Evolutionary conservation across 169 alveolate species (phyloP).

Genomic region (Plasmodium adleri): DNA sequence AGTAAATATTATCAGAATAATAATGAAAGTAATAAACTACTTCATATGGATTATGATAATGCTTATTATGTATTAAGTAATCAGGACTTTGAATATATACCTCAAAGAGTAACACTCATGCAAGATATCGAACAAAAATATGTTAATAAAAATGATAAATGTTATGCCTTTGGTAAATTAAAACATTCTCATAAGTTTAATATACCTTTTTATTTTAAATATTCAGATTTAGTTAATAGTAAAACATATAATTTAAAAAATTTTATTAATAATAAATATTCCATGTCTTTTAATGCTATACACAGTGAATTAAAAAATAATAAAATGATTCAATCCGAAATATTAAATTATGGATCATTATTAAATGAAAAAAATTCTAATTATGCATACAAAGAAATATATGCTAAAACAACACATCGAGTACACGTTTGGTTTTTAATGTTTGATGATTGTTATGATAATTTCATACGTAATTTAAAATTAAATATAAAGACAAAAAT

Average conservation of each 20-base stretch:
- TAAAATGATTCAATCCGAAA: constrained; percentile 38
- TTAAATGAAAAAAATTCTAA: constrained; percentile 34
- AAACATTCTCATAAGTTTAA: constrained; percentile 33
- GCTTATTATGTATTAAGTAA: constrained; percentile 56
- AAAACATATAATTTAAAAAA: constrained; percentile 54
- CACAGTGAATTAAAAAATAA: constrained; percentile 50
- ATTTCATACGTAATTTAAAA: constrained; percentile 49
- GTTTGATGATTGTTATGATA: constrained; percentile 71
- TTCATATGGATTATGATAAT: constrained; percentile 73
- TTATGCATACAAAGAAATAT: constrained; percentile 34
- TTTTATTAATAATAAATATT: constrained; percentile 50
- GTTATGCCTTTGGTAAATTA: constrained; percentile 66
- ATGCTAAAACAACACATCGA: constrained; percentile 72
- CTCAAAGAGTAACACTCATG: constrained; percentile 72
- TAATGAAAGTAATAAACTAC: constrained; percentile 8
- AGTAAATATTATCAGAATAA: neutral
- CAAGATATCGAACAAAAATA: constrained; percentile 59
- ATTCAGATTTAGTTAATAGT: constrained; percentile 63
- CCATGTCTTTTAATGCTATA: constrained; percentile 24
- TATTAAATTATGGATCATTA: constrained; percentile 22
- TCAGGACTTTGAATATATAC: constrained; percentile 8
- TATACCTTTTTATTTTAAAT: constrained; percentile 57
- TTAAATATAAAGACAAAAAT: constrained; percentile 61
- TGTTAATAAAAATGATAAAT: constrained; percentile 52
- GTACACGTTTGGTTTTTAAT: constrained; percentile 72